A percentile compares a stretch with the other conserved stretches of the same genome.
These are phyloP conservation scores for Claviceps pazoutovae DNA, from an alignment of 2,329 filamentous ascomycete genomes.

Conservation along the genomic window DNA sequence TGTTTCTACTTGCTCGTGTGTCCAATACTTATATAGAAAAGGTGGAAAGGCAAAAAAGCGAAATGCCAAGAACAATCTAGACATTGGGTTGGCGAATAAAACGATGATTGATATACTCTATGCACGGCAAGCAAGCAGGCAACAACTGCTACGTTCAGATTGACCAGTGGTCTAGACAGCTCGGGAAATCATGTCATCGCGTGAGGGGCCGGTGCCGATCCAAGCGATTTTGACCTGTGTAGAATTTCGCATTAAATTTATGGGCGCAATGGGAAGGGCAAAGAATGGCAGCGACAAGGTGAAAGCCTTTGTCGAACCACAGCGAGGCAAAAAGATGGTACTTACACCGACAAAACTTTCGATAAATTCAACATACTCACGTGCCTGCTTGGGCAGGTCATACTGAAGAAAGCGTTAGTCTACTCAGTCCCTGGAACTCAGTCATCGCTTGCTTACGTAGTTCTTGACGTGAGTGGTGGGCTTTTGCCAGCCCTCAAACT, in stretches of 20 bases:
- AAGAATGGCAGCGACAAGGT: neutral
- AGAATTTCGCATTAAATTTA: too few species aligned
- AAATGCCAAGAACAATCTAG: too few species aligned
- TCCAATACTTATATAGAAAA: too few species aligned
- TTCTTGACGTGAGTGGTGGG: slow-evolving; percentile 45
- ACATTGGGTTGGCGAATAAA: too few species aligned
- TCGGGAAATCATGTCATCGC: slow-evolving; percentile 47
- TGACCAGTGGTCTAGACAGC: neutral
- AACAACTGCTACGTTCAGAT: neutral
- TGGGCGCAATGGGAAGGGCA: neutral
- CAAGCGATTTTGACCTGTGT: slow-evolving; percentile 27
- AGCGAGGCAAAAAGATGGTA: neutral
- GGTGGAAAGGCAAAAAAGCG: too few species aligned
- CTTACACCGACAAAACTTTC: neutral
- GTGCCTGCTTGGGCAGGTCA: slow-evolving; percentile 49
- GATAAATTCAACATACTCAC: slow-evolving; percentile 52
- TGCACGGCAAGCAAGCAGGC: neutral
- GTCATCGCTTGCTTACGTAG: slow-evolving; percentile 21
- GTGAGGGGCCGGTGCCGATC: slow-evolving; percentile 52
- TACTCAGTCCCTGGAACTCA: neutral
- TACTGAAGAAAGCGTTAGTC: slow-evolving; percentile 14
- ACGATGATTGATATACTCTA: neutral
- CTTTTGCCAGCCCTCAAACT: slow-evolving; percentile 55
- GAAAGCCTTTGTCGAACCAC: neutral
- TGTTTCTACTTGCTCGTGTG: too few species aligned